Evolutionary conservation across 371 early-diverging fungal species (phyloP), one percentile per base, ranked within the genome.

Genomic region (Rhizopus stolonifer): DNA sequence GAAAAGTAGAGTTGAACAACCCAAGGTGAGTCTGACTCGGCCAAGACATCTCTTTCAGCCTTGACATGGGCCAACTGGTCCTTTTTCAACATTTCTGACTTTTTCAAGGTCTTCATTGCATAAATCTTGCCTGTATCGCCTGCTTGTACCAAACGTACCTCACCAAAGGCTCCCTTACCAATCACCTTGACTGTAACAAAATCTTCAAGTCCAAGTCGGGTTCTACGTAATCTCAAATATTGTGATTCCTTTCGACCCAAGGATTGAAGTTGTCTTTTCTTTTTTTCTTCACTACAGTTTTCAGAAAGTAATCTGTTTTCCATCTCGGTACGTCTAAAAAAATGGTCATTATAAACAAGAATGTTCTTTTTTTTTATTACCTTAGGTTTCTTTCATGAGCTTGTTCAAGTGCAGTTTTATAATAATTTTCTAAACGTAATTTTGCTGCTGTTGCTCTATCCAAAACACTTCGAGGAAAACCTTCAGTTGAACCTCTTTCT

Each of bases 141-240:
- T 67, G 97, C 96, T 70, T 98, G 98, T 11, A 95, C 97, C 22
- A 98, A 68, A 32, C 97, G 85, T 26, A 97, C 95, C 69, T 98
- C 99, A 38, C 99, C 99, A 81, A 99, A 99, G 2, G 99, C 99
- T 40, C 99, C 99, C 55, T 94, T 94, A n/a, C 99, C 99, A 69
- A 99, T 97, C n/a, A 99, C 96, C 73, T 95, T 92, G 53, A 99
- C 85, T 17, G 99, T 97, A 40, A 80, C 70, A 66, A 99, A 99
- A 77, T 99, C 99, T 57, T 88, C 87, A 11, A 95, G 82, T 14
- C 94, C 90, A 31, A 99, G 74, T 68, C 96, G 86, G 23, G 91
- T 92, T 52, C 99, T 81, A 44, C 95, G 82, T 49, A 98, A 74
- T 52, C 99, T 81, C 65, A 97, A 74, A 67, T 92, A 98, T 54